Evolutionary conservation across 768 basidiomycete species (phyloP), one percentile per base, ranked within the genome.

Genomic region (Favolaschia claudopus): DNA sequence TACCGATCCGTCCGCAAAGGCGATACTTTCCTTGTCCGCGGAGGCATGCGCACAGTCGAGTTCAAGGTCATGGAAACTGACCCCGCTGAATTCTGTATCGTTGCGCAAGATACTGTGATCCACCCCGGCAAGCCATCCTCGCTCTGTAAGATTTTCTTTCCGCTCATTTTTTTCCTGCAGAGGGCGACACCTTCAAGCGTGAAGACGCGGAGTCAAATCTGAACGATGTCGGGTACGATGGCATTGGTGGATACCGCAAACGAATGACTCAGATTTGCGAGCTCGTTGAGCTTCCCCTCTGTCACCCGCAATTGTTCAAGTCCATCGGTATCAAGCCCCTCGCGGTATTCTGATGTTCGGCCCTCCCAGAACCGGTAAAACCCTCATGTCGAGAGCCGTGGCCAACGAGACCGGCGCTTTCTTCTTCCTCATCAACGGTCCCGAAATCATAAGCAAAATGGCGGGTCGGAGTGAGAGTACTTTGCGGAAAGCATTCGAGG

Each of bases 311-410:
- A 77, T 87, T 99, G 17, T 99, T 99, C 89, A 99, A 99, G 74
- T 95, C 95, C n/a, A 99, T 99, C 72, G 96, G 96, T 86, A 99
- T 99, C 85, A 99, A 99, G 76, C 96, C 96, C 96, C 96, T 20
- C 90, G 96, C 65, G 96, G 96, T 83, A 96, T 99, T 68, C 89
- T 99, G 66, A 91, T 99, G 93, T 99, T 85, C 70, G 96, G 96
- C 55, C 96, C 96, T 64, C 96, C 96, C 27, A 96, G 96, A 82
- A 98, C 96, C 20, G 96, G 96, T 83, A 99, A 98, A 80, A 98
- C 96, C 6, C 85, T 99, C 66, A 99, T 99, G 96, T 96, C 96
- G 49, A 90, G 96, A 67, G 96, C 96, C 12, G 96, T 99, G 37
- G 96, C 96, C 62, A 99, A 99, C 72, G 96, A 99, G 77, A 99